Evolutionary conservation across 495 filamentous ascomycete species (phyloP), one percentile per base, ranked within the genome.

Genomic region (Glonium stellatum): DNA sequence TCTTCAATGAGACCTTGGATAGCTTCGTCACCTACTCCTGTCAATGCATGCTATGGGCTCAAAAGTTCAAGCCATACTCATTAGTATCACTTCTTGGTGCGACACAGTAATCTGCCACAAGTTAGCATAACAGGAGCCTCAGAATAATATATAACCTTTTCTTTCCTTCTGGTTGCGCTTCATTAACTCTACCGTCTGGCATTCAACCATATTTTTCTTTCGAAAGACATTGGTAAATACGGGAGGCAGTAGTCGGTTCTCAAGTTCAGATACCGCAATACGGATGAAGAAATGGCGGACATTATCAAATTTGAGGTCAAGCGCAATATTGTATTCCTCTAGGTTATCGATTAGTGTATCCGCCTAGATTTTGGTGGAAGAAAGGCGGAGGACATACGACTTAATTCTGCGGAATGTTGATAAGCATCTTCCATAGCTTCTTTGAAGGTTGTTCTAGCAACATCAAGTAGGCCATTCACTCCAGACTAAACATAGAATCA

Each of bases 361-460:
- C 13, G 39, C 39, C 10, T 44, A 18, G 13, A 2, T 44, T 13
- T 11, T 18, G 18, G 10, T 44, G 18, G 39, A 44, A 11, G 12
- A 44, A 44, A 44, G 39, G 35, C 18, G 25, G 53, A 44, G 39
- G 8, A 60, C 75, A 59, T 72, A 84, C 85, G 75, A 64, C 78
- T 80, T 8, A 96, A 73, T 6, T 81, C 78, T 50, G 82, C 75
- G 3, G 90, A 79, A 59, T 92, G 80, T 60, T 87, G 79, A 58
- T 84, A 79, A 11, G 89, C 81, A 72, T 95, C 89, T 57, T 84
- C 81, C 39, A 82, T 92, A 5, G 82, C 84, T 73, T 95, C 89
- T 68, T 92, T 92, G 72, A 89, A 97, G 4, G 85, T 88, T 60
- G 88, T 84, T 42, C 92, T 82, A 50, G 90, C 89, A 56, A 93